Evolutionary conservation across 495 filamentous ascomycete genomes (phyloP), one percentile per base, ranked within the genome.

Genomic region (Lindgomyces ingoldianus): DNA sequence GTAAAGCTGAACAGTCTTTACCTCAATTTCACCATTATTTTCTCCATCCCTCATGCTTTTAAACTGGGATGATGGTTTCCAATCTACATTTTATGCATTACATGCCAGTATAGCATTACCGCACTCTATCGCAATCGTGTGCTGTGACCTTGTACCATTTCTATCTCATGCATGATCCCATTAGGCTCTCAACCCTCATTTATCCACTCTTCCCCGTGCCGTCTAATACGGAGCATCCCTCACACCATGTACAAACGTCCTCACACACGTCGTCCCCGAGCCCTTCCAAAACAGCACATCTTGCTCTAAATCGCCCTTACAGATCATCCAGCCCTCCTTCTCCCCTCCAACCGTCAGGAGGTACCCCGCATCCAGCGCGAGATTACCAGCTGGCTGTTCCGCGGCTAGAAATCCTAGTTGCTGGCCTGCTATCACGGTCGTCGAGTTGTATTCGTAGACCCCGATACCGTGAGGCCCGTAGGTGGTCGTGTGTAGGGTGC

Each of bases 181-280:
- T n/a, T n/a, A n/a, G n/a, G n/a, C n/a, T n/a, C n/a, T n/a, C n/a
- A n/a, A n/a, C n/a, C n/a, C n/a, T n/a, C n/a, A n/a, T n/a, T n/a
- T n/a, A n/a, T n/a, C n/a, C n/a, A n/a, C n/a, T n/a, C n/a, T n/a
- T n/a, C n/a, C n/a, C n/a, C n/a, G n/a, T n/a, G n/a, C 25, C 52
- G 24, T 52, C 51, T 46, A 70, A 62, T 74, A 74, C 48, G 72
- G 72, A 53, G 72, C 52, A 29, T 48, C 41, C 36, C 27, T 36
- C 11, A 74, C 72, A 2, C 70, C 72, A 26, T 74, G 72, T 19
- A 74, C 49, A 42, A 63, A 72, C 1, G 72, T 74, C 21, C 47
- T 60, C 50, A 33, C 57, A 47, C 72, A 74, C 12, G 48, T 55
- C 29, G 45, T 22, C 54, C 50, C 65, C 21, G 30, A 57, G 16